Evolutionary conservation across 257 asterid genomes (phyloP).

Genomic region (Coffea canephora): DNA sequence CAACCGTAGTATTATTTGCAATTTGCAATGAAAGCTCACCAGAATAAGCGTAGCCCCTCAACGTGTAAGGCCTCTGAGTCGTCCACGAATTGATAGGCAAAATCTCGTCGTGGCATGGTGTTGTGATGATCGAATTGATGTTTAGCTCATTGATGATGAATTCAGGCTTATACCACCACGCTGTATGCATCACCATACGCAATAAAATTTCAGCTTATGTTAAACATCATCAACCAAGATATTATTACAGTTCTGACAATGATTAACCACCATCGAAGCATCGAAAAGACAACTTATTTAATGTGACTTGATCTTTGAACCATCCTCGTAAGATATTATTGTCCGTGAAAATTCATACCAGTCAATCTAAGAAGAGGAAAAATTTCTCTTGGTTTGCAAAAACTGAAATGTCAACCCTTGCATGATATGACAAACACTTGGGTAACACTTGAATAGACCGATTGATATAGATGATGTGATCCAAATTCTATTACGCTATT

Average conservation of each 20-base stretch:
- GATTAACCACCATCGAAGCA: not conserved
- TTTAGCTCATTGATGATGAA: constrained; percentile 83
- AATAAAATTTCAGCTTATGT: not conserved
- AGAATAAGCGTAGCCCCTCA: constrained; percentile 85
- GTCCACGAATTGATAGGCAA: constrained; percentile 83
- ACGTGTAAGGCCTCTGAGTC: constrained; percentile 81
- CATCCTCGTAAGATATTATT: not conserved
- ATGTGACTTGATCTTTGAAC: not conserved
- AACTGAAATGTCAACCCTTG: not conserved
- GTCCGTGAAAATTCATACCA: not conserved
- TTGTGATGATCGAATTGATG: constrained; percentile 87
- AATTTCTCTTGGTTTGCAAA: too few relatives aligned
- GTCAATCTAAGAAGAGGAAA: not conserved
- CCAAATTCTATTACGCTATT: too few relatives aligned
- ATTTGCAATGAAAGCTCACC: constrained; percentile 36
- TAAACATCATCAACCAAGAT: not conserved
- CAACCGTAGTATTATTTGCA: not conserved
- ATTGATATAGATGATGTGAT: too few relatives aligned
- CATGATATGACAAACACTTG: not conserved
- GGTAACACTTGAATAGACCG: too few relatives aligned
- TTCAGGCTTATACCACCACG: constrained; percentile 97
- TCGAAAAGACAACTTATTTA: not conserved
- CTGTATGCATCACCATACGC: constrained; percentile 33
- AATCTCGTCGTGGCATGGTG: constrained; percentile 89
- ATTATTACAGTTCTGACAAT: not conserved